phyloP scores from a whole-genome alignment of 352 stramenopile species.

The Pythium folliculosum region DNA sequence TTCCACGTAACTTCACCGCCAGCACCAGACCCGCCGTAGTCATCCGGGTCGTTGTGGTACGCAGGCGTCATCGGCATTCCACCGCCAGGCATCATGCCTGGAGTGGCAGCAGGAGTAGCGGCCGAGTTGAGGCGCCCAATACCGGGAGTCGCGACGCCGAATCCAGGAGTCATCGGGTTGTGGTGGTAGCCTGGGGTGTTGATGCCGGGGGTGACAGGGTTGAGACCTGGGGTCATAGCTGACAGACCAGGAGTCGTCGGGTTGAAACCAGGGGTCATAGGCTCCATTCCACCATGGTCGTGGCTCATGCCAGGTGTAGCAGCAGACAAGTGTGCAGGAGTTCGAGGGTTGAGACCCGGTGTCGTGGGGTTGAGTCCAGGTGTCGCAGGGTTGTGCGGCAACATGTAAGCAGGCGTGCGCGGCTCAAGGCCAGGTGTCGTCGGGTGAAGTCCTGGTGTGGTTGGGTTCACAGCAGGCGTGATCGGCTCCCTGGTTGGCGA shows the following conservation, averaged over 20 bases:
- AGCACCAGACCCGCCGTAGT: slow-evolving; percentile 38
- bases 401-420: slow-evolving; percentile 76
- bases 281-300: slow-evolving; percentile 75
- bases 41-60: slow-evolving; percentile 55
- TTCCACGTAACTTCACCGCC: slow-evolving; percentile 84
- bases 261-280: slow-evolving; percentile 88
- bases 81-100: slow-evolving; percentile 57
- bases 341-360: slow-evolving; percentile 73
- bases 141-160: slow-evolving; percentile 69
- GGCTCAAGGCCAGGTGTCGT: slow-evolving; percentile 81
- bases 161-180: slow-evolving; percentile 89
- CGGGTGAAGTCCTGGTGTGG: slow-evolving; percentile 78
- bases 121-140: slow-evolving; percentile 72
- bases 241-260: slow-evolving; percentile 80
- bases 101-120: slow-evolving; percentile 65
- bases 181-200: slow-evolving; percentile 84
- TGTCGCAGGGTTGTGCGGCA: slow-evolving; percentile 77
- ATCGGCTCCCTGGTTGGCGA: slow-evolving; percentile 71
- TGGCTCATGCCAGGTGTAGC: slow-evolving; percentile 73
- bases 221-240: slow-evolving; percentile 79
- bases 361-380: slow-evolving; percentile 82
- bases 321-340: slow-evolving; percentile 67
- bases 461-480: slow-evolving; percentile 69
- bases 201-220: slow-evolving; percentile 79
- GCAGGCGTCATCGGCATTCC: slow-evolving; percentile 80